Percentiles rank a stretch among this genome's conserved stretches.
Evolutionary conservation across 1,139 yeast species (phyloP).

Genomic region (Pichia sp.): DNA sequence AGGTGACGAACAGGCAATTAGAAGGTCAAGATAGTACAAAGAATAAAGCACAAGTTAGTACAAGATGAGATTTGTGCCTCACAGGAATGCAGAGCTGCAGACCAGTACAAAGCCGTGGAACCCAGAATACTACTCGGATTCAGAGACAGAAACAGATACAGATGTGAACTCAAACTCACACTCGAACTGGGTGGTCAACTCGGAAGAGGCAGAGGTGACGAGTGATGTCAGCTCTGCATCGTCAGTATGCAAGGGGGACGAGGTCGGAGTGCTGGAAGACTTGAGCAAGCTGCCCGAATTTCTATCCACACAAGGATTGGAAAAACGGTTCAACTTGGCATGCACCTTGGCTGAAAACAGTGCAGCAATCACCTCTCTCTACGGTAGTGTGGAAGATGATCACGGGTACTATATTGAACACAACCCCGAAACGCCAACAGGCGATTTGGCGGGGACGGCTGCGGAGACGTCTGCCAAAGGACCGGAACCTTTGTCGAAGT

Average conservation of each 20-base stretch:
- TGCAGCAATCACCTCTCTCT: neutral
- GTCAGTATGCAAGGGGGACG: neutral
- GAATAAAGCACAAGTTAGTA: neutral
- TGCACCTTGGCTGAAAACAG: slow-evolving; percentile 2
- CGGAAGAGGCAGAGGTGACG: neutral
- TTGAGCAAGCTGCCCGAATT: slow-evolving; percentile 7
- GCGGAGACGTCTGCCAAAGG: neutral
- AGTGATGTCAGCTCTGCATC: neutral
- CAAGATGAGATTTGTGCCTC: slow-evolving; percentile 31
- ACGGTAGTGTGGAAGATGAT: neutral
- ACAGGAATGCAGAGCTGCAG: slow-evolving; percentile 23
- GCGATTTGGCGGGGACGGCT: neutral
- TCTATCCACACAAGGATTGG: slow-evolving; percentile 9
- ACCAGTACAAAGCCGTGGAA: slow-evolving; percentile 18
- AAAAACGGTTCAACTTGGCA: slow-evolving; percentile 11
- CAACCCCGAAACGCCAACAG: neutral
- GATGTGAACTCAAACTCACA: neutral
- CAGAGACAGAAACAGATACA: slow-evolving; percentile 17
- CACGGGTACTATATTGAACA: neutral
- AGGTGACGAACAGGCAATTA: neutral
- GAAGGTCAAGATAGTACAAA: neutral
- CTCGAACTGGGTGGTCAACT: neutral
- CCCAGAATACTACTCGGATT: slow-evolving; percentile 29
- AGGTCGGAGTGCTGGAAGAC: slow-evolving; percentile 2
- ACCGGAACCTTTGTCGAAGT: neutral